phyloP scores from a whole-genome alignment of 1,139 yeast genomes.

The Kodamaea suecica region DNA sequence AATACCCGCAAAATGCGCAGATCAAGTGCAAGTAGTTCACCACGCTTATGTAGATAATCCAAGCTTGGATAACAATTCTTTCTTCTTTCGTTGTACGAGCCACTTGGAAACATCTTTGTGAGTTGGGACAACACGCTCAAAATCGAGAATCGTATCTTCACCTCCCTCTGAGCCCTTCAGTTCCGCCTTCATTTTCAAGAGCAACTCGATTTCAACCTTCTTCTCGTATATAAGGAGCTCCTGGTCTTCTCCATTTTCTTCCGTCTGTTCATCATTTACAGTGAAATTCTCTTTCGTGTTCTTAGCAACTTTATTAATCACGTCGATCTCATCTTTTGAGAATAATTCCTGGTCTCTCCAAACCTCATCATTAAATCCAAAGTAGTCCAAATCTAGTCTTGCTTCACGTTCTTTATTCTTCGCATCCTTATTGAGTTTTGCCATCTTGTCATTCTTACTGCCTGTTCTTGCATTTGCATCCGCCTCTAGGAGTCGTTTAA shows the following conservation, averaged over 20 bases:
- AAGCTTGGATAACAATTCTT: constrained; percentile 39
- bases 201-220: constrained; percentile 18
- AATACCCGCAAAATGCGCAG: too few relatives aligned
- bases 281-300: constrained; percentile 5
- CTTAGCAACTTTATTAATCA: constrained; percentile 7
- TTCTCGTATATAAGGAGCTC: constrained; percentile 23
- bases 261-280: neutral
- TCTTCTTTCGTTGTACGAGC: constrained; percentile 45
- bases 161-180: constrained; percentile 1
- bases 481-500: constrained; percentile 46
- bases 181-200: constrained; percentile 10
- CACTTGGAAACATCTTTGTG: constrained; percentile 42
- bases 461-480: constrained; percentile 9
- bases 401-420: constrained; percentile 19
- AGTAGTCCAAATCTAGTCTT: constrained; percentile 31
- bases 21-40: neutral
- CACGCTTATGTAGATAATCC: constrained; percentile 11
- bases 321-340: constrained; percentile 9
- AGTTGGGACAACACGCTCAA: constrained; percentile 31
- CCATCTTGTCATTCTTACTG: constrained; percentile 17
- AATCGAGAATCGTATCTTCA: constrained; percentile 13
- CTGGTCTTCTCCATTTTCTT: constrained; percentile 4
- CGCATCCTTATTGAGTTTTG: constrained; percentile 11
- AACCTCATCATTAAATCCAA: constrained; percentile 41
- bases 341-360: constrained; percentile 8